Evolutionary conservation across 257 asterid species (phyloP), one percentile per base, ranked within the genome.

Genomic region (Solanum sparsipilum): DNA sequence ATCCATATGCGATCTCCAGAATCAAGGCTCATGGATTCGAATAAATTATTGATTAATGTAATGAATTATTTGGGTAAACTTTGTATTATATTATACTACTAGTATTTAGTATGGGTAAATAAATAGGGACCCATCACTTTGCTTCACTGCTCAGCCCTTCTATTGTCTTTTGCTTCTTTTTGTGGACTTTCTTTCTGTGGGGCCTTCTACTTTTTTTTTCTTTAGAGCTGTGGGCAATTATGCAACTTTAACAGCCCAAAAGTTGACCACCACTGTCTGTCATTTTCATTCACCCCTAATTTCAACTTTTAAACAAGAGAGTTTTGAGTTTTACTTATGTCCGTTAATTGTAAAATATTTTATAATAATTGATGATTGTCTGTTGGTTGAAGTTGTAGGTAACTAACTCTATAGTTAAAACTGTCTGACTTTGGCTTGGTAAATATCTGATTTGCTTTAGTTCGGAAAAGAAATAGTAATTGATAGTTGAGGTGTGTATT

Each of bases 1-100:
- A 81, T 81, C 70, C 85, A 81, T 65, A 81, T 46, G 18, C 60
- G 70, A 86, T 71, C 88, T 86, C 52, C 84, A 9, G 88, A 86
- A 86, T 86, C 88, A 13, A 48, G 65, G 65, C 65, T 20, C 21
- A 31, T 86, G 2, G 38, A 71, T 68, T 29, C 60, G 68, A 85
- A 85, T 70, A 38, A 58, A 20, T 72, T 38, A n/a, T 12, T 75
- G 32, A 75, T 5, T 78, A 78, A 76, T 76, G 12, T 58, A 58
- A 58, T 56, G n/a, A 56, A 56, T 56, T 56, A 56, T 76, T 38
- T 38, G 60, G 20, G 84, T 39, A 76, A 76, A 76, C 23, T 76
- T 76, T 76, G 7, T 48, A 76, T 13, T 13, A 3, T 38, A 41
- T 76, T 76, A 76, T 20, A 32, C 32, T 32, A 34, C 31, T 44